Percentiles rank a stretch among this genome's conserved stretches.
Conservation (phyloP, 768 basidiomycete genomes). For the Sporobolomyces roseus region DNA sequence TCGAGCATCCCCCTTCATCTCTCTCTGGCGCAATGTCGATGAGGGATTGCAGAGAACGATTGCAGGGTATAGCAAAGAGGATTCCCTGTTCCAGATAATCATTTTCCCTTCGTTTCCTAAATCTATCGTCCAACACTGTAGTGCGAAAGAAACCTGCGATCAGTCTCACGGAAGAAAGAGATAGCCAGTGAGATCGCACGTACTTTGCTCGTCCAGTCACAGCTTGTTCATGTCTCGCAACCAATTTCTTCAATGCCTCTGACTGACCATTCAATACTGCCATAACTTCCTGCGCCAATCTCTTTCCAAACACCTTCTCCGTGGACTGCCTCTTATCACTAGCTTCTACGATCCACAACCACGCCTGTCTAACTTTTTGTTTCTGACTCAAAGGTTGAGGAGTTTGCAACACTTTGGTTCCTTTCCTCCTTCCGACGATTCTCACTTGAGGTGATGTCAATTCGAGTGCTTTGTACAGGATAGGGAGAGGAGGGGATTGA, state of each 20-base stretch:
- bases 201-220: slow-evolving; percentile 33
- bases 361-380: slow-evolving; percentile 67
- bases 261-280: slow-evolving; percentile 61
- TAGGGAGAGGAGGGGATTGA: slow-evolving; percentile 69
- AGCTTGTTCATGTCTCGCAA: slow-evolving; percentile 49
- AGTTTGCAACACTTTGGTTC: slow-evolving; percentile 62
- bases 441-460: slow-evolving; percentile 69
- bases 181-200: background rate
- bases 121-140: slow-evolving; percentile 10
- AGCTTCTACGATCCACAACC: slow-evolving; percentile 67
- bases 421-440: slow-evolving; percentile 57
- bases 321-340: slow-evolving; percentile 54
- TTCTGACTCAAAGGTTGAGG: slow-evolving; percentile 75
- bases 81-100: no score
- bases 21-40: no score
- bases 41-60: no score
- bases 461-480: slow-evolving; percentile 69
- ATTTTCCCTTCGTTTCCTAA: no score
- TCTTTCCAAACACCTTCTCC: slow-evolving; percentile 61
- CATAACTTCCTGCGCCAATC: slow-evolving; percentile 75
- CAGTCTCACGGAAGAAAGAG: background rate
- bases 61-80: no score
- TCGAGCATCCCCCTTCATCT: no score
- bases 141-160: background rate
- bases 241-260: slow-evolving; percentile 60